Conservation (phyloP, 2,329 filamentous ascomycete genomes). For the Arthrocladium fulminans region DNA sequence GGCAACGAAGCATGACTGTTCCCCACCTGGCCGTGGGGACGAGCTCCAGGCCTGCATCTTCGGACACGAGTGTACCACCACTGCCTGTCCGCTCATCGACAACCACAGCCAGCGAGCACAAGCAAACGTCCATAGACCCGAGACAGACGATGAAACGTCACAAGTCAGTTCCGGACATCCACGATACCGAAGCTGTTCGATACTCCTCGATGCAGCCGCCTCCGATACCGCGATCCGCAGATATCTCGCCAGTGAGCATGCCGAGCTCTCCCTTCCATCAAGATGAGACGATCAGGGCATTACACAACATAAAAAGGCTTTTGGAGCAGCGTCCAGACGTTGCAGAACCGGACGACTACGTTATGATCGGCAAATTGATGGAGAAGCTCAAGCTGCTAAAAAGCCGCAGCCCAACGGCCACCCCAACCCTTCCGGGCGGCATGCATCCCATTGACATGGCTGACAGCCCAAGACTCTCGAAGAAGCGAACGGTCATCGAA, state of each 20-base stretch:
- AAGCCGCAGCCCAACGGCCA: constrained; percentile 34
- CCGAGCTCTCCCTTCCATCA: constrained; percentile 60
- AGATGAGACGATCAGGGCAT: constrained; percentile 74
- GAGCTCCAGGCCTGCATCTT: constrained; percentile 40
- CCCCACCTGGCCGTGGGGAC: constrained; percentile 47
- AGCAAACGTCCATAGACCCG: constrained; percentile 24
- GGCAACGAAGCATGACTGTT: constrained; percentile 81
- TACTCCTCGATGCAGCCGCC: constrained; percentile 33
- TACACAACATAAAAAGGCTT: constrained; percentile 73
- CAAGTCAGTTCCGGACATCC: constrained; percentile 38
- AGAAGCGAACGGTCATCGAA: constrained; percentile 39
- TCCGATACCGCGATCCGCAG: constrained; percentile 31
- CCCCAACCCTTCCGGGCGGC: constrained; percentile 33
- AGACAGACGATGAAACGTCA: constrained; percentile 34
- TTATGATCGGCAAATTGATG: constrained; percentile 70
- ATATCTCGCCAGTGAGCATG: constrained; percentile 45
- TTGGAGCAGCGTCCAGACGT: constrained; percentile 66
- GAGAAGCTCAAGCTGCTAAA: constrained; percentile 72
- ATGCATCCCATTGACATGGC: constrained; percentile 36
- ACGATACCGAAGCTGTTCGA: constrained; percentile 32
- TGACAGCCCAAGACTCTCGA: constrained; percentile 33
- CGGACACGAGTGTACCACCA: constrained; percentile 17
- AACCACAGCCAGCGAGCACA: constrained; percentile 14
- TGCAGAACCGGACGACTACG: constrained; percentile 67
- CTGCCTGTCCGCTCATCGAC: constrained; percentile 22